Evolutionary conservation across 176 grass and related monocot species (phyloP).

Genomic region (Alopecurus myosuroides): DNA sequence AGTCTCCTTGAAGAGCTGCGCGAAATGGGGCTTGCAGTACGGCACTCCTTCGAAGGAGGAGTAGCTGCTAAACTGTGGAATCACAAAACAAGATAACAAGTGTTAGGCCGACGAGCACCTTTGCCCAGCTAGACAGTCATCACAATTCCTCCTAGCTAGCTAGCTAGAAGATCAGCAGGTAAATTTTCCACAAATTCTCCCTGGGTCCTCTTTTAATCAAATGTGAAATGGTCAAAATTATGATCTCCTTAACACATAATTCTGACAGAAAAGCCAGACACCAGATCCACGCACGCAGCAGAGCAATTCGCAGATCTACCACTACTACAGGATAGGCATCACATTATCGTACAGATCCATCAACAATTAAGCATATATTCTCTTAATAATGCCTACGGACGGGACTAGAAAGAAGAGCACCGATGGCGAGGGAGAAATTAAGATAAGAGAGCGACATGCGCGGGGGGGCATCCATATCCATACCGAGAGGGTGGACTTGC

Average conservation of each 20-base stretch:
- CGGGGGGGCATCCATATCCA: no score
- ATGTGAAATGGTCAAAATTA: background rate
- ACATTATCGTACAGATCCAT: constrained; percentile 28
- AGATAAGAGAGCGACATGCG: background rate
- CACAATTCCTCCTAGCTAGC: background rate
- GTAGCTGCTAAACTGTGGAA: constrained; percentile 64
- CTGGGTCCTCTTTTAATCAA: background rate
- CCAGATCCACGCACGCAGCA: constrained; percentile 19
- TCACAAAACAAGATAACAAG: background rate
- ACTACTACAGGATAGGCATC: background rate
- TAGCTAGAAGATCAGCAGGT: background rate
- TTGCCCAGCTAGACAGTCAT: background rate
- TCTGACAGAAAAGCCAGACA: background rate
- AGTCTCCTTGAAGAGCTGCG: constrained; percentile 84
- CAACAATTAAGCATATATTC: background rate
- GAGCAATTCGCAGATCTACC: constrained; percentile 26
- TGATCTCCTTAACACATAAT: background rate
- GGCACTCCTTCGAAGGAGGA: constrained; percentile 83
- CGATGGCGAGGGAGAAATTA: background rate
- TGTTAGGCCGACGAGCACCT: background rate
- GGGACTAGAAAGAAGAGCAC: background rate
- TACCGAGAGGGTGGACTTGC: constrained; percentile 87
- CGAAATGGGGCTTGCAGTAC: constrained; percentile 96
- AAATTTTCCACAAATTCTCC: background rate
- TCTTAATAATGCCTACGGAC: background rate